Conservation (phyloP, 2,329 filamentous ascomycete genomes). For the Didymella pinodella region DNA sequence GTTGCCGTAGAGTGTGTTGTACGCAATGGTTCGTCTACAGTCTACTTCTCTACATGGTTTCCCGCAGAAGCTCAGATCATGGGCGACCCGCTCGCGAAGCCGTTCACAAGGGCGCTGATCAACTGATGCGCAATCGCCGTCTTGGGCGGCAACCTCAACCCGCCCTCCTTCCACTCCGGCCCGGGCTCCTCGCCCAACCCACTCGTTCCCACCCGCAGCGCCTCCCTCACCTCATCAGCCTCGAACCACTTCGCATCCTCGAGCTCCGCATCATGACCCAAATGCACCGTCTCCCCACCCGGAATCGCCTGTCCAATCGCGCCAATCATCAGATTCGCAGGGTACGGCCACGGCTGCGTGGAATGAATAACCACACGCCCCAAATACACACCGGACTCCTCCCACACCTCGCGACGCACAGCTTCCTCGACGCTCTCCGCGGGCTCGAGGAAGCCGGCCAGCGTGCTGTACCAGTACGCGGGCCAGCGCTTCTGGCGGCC, state of each 20-base stretch:
- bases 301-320: slow-evolving; percentile 87
- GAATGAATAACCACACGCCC: slow-evolving; percentile 61
- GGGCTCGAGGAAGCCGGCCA: slow-evolving; percentile 66
- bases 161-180: slow-evolving; percentile 76
- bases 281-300: slow-evolving; percentile 78
- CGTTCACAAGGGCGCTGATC: slow-evolving; percentile 78
- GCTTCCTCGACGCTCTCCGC: slow-evolving; percentile 62
- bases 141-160: slow-evolving; percentile 78
- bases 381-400: slow-evolving; percentile 58
- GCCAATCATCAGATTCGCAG: slow-evolving; percentile 62
- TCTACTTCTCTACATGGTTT: slow-evolving; percentile 5
- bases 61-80: slow-evolving; percentile 49
- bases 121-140: slow-evolving; percentile 94
- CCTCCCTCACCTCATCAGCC: slow-evolving; percentile 80
- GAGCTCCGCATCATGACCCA: slow-evolving; percentile 90
- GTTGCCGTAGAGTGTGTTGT: slow-evolving; percentile 65
- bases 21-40: not conserved
- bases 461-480: slow-evolving; percentile 83
- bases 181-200: slow-evolving; percentile 70
- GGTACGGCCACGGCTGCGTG: slow-evolving; percentile 63
- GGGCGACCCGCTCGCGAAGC: slow-evolving; percentile 67
- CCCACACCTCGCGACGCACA: slow-evolving; percentile 61
- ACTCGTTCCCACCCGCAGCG: slow-evolving; percentile 72
- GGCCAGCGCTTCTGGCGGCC: slow-evolving; percentile 88
- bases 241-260: slow-evolving; percentile 89